Evolutionary conservation across 208 protist species (phyloP).

Genomic region (Crithidia sp.): DNA sequence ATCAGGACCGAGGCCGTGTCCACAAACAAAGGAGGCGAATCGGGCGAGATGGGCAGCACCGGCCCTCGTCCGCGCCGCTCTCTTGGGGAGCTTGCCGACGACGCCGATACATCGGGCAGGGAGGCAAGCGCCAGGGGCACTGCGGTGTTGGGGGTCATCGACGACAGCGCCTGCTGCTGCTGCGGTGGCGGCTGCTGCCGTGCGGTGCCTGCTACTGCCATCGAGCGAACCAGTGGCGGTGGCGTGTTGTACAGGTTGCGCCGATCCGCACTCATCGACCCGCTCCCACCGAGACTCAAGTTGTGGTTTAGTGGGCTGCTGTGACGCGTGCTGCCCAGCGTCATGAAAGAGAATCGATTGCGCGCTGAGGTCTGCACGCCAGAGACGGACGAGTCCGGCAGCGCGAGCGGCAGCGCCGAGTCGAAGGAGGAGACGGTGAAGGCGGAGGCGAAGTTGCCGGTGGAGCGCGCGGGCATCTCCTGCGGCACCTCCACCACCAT

Average conservation of each 20-base stretch:
- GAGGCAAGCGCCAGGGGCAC: conserved; percentile 1
- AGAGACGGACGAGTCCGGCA: conserved; percentile 4
- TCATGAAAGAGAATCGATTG: not conserved
- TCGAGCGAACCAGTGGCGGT: not conserved
- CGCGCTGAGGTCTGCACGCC: not conserved
- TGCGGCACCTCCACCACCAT: not conserved
- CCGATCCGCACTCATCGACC: conserved; percentile 7
- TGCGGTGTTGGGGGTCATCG: not conserved
- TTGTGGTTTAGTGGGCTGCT: not conserved
- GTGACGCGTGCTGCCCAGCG: not conserved
- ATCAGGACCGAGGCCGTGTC: conserved; percentile 5
- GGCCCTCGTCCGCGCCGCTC: not conserved
- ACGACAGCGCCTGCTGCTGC: not conserved
- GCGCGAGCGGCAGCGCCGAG: conserved; percentile 10
- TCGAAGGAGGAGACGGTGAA: conserved; percentile 13
- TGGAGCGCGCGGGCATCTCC: not conserved
- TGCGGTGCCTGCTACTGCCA: not conserved
- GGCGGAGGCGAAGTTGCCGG: not conserved
- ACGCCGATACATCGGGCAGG: not conserved
- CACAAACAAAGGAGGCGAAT: not conserved
- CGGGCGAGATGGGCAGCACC: not conserved
- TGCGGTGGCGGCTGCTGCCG: not conserved
- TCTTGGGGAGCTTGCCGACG: no score
- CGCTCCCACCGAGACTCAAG: not conserved
- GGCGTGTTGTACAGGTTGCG: conserved; percentile 1